These are phyloP conservation scores for Ophiostoma ulmi DNA, from an alignment of 2,329 filamentous ascomycete genomes.

Conservation along the genomic window DNA sequence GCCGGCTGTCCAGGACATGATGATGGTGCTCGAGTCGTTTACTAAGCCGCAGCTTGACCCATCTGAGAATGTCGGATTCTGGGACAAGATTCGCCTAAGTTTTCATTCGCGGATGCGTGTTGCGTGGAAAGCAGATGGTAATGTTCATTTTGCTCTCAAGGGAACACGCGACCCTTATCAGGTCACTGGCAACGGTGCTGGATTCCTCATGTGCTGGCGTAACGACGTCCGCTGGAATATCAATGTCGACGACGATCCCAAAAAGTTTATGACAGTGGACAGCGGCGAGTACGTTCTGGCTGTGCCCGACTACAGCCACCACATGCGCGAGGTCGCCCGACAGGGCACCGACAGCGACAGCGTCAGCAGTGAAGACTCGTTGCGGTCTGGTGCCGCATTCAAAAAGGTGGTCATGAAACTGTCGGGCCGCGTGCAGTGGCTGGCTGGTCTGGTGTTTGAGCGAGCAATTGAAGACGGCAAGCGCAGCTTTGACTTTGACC, in stretches of 20 bases:
- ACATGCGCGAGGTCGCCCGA: slow-evolving; percentile 63
- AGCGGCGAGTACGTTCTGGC: slow-evolving; percentile 94
- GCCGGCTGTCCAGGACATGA: slow-evolving; percentile 97
- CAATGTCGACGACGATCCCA: slow-evolving; percentile 78
- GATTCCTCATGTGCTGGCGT: slow-evolving; percentile 98
- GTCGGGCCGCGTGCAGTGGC: slow-evolving; percentile 91
- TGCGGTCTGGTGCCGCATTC: slow-evolving; percentile 74
- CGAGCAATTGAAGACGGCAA: slow-evolving; percentile 66
- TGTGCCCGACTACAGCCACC: slow-evolving; percentile 85
- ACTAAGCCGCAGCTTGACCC: slow-evolving; percentile 92
- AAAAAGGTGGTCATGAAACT: slow-evolving; percentile 99
- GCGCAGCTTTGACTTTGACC: slow-evolving; percentile 81
- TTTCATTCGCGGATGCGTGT: slow-evolving; percentile 89
- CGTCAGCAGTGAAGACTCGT: slow-evolving; percentile 52
- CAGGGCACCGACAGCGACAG: slow-evolving; percentile 47
- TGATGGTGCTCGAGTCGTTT: slow-evolving; percentile 98
- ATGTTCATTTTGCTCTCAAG: slow-evolving; percentile 90
- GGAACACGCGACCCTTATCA: slow-evolving; percentile 88
- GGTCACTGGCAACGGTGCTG: slow-evolving; percentile 85
- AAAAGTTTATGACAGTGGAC: slow-evolving; percentile 90
- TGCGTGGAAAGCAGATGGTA: slow-evolving; percentile 90
- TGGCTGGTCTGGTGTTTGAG: slow-evolving; percentile 88
- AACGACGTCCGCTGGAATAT: slow-evolving; percentile 87
- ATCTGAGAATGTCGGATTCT: slow-evolving; percentile 92
- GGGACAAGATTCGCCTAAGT: slow-evolving; percentile 93